Evolutionary conservation across 305 asterid species (phyloP), one percentile per base, ranked within the genome.

Genomic region (Coffea humblotiana): DNA sequence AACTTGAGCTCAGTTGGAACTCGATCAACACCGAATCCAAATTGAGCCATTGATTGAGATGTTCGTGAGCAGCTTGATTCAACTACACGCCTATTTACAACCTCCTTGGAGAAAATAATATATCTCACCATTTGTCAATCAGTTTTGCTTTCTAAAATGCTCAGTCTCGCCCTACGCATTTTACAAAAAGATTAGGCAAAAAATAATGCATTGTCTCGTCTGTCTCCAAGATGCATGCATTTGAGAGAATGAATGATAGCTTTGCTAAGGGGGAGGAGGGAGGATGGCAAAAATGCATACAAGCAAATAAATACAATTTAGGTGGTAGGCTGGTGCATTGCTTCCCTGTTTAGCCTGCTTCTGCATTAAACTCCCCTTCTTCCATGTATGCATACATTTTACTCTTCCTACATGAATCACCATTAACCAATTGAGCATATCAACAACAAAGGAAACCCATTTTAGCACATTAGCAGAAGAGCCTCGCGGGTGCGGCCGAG

Each of bases 401-500:
- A 35, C 5, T 37, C 64, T 47, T 37, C 11, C 58, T 52, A 15
- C 29, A 32, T 18, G 49, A 51, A 67, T 68, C 75, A 67, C 6
- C 68, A 70, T n/a, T 29, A 37, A 56, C 40, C 63, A 15, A 18
- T 19, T 32, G 61, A 63, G 45, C 12, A 40, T 58, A 18, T 19
- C 70, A 69, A 1, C 14, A 43, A 21, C 18, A 29, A 32, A 15
- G 43, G 29, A 43, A 6, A 8, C 0, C 15, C 11, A 32, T 73
- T 69, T 32, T 85, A 90, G 84, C 90, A 86, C 97, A 92, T 89
- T 72, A 95, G 82, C 29, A 90, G 91, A 83, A 95, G 97, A 60
- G 98, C 98, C 56, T 95, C 99, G 0, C 95, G 93, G 45, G 90
- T 86, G 16, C 97, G 97, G 61, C 99, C 99, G 13, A 95, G 97